These are phyloP conservation scores for Pyronema omphalodes DNA, from an alignment of 495 filamentous ascomycete genomes.

Conservation along the genomic window DNA sequence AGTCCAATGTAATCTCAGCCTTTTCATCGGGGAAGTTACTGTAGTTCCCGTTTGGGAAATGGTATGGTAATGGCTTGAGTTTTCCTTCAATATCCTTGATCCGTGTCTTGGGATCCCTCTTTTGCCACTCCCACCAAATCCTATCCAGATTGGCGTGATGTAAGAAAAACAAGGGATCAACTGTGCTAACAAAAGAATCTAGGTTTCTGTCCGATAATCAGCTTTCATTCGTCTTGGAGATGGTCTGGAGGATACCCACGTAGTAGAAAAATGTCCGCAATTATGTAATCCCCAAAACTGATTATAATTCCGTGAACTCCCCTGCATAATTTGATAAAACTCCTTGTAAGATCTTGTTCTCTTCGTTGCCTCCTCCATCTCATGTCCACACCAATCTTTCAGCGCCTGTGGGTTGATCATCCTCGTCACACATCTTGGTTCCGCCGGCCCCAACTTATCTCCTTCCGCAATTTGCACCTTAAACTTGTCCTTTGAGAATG, in stretches of 20 bases:
- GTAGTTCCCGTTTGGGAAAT: constrained; percentile 2
- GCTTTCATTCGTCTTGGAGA: not conserved
- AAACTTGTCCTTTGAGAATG: constrained; percentile 23
- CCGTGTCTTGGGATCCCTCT: constrained; percentile 24
- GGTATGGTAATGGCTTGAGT: not conserved
- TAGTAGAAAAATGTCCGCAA: constrained; percentile 2
- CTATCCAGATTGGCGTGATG: constrained; percentile 40
- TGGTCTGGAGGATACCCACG: not conserved
- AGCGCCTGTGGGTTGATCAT: constrained; percentile 4
- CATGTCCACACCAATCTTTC: not conserved
- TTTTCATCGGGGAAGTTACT: constrained; percentile 4
- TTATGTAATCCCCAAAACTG: constrained; percentile 1
- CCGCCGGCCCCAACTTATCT: not conserved
- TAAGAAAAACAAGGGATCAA: constrained; percentile 39
- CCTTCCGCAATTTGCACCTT: constrained; percentile 8
- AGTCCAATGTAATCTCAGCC: constrained; percentile 15
- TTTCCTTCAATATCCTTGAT: constrained; percentile 9
- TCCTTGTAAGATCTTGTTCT: not conserved
- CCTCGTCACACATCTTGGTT: constrained; percentile 10
- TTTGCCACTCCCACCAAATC: constrained; percentile 42
- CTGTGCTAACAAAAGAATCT: not conserved
- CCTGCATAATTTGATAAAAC: constrained; percentile 1
- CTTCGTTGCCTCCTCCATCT: constrained; percentile 4
- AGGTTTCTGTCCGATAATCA: not conserved
- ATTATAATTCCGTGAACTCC: not conserved